Base-by-base conservation (phyloP, 352 stramenopile genomes). In the Phytopythium litorale region DNA sequence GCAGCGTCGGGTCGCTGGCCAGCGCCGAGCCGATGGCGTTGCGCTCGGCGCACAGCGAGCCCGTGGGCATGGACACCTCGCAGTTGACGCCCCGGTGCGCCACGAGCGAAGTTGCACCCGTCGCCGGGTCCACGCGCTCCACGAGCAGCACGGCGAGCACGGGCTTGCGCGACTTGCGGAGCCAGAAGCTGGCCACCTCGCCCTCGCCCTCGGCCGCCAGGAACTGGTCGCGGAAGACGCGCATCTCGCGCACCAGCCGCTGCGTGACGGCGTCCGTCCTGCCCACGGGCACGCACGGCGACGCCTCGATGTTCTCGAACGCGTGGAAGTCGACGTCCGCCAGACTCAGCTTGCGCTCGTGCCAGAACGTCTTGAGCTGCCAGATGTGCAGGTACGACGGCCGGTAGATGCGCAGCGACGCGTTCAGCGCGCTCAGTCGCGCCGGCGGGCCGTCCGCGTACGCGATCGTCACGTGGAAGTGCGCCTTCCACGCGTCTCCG, bases 291-390 rank as follows among this genome's bases (percentile, higher is more conserved):
- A 98, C 85, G 1, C 96, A 85, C 18, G 97, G 96, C 21, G 94
- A 92, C 6, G 96, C 98, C 68, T 99, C 96, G 69, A 99, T 99
- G 65, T 98, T 96, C 76, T 99, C 94, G 71, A 99, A 99, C 50
- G 85, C 88, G 68, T 98, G 92, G 53, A 98, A 97, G 71, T 99
- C 97, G 55, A 99, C 96, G 65, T 99, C 97, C 42, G 89, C 91
- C 69, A 98, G 88, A 46, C 88, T 96, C 56, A 99, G 84, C 48
- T 98, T 96, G 7, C 76, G 84, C 66, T 98, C 88, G 70, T 99
- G 94, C 97, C 97, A 99, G 73, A 99, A 99, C 1, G 96, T 99
- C 75, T 99, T 99, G 60, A 99, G 87, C 76, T 99, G 93, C 97
- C 96, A 99, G 61, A 99, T 96, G 76, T 99, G 97, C 65, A 99